A percentile compares a stretch with the other conserved stretches of the same genome.
Evolutionary conservation across 2,329 filamentous ascomycete species (phyloP).

Genomic region (Sporothrix inflata): DNA sequence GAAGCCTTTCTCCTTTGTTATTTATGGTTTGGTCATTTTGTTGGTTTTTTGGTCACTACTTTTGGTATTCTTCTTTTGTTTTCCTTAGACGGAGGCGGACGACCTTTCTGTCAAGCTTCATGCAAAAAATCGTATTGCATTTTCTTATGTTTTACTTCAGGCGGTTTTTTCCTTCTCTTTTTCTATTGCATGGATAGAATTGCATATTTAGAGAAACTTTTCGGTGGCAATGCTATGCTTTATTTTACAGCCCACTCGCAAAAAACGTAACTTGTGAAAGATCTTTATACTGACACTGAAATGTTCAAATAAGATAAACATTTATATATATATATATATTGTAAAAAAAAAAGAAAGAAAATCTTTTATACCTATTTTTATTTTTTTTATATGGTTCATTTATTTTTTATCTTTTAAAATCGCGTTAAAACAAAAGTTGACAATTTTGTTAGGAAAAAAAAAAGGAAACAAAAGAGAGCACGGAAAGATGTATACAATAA

Average conservation of each 20-base stretch:
- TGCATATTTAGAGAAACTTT: neutral
- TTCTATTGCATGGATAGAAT: slow-evolving; percentile 8
- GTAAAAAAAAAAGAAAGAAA: too few relatives aligned
- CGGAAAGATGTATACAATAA: neutral
- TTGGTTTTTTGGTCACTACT: neutral
- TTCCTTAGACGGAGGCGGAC: neutral
- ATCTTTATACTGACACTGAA: too few relatives aligned
- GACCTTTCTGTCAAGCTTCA: neutral
- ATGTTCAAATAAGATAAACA: too few relatives aligned
- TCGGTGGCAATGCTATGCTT: slow-evolving; percentile 15
- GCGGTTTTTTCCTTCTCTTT: neutral
- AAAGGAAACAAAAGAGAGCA: too few relatives aligned
- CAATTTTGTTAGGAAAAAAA: too few relatives aligned
- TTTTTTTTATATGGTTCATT: too few relatives aligned
- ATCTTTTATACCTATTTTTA: too few relatives aligned
- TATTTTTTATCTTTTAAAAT: too few relatives aligned
- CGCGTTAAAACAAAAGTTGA: too few relatives aligned
- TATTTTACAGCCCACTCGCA: neutral
- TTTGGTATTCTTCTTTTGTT: neutral
- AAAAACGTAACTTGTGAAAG: too few relatives aligned
- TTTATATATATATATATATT: too few relatives aligned
- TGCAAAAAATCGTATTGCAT: neutral
- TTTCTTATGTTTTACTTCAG: neutral
- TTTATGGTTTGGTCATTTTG: neutral
- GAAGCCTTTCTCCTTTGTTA: neutral